phyloP scores from a whole-genome alignment of 2,329 filamentous ascomycete genomes.

The Epicoccum nigrum region DNA sequence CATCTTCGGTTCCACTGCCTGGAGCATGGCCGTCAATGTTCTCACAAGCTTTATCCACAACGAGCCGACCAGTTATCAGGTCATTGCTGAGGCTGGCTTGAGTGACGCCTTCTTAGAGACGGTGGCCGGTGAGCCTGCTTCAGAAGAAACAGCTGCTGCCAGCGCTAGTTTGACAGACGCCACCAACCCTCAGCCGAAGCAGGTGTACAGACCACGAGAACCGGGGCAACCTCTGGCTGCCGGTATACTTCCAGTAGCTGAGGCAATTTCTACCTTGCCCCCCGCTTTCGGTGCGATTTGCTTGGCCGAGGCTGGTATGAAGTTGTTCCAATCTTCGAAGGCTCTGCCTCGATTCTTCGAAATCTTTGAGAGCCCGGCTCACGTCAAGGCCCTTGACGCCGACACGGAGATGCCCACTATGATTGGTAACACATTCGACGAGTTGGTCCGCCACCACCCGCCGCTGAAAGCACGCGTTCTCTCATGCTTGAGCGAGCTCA shows the following conservation, averaged over 20 bases:
- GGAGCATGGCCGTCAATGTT: conserved; percentile 92
- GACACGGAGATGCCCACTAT: conserved; percentile 75
- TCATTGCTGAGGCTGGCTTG: conserved; percentile 91
- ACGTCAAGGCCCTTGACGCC: conserved; percentile 81
- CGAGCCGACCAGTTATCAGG: conserved; percentile 94
- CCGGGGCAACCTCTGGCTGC: conserved; percentile 56
- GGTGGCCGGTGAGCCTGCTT: conserved; percentile 61
- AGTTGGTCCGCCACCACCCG: conserved; percentile 92
- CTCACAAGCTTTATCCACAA: conserved; percentile 98
- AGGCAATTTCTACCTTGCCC: conserved; percentile 86
- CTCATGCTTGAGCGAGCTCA: conserved; percentile 86
- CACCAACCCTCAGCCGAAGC: conserved; percentile 15
- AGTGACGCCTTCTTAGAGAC: conserved; percentile 85
- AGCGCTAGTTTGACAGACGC: conserved; percentile 20
- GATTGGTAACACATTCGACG: conserved; percentile 87
- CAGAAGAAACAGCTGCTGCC: conserved; percentile 25
- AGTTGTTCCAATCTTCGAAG: conserved; percentile 80
- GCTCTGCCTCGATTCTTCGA: conserved; percentile 89
- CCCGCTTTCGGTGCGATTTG: conserved; percentile 92
- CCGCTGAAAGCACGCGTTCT: conserved; percentile 79
- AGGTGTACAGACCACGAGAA: conserved; percentile 32
- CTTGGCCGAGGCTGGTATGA: conserved; percentile 84
- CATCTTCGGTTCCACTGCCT: conserved; percentile 88
- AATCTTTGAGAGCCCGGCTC: conserved; percentile 91
- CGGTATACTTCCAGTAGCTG: conserved; percentile 83